These are phyloP conservation scores for Capsaspora owczarzaki DNA, from an alignment of 78 protist species.

Conservation along the genomic window DNA sequence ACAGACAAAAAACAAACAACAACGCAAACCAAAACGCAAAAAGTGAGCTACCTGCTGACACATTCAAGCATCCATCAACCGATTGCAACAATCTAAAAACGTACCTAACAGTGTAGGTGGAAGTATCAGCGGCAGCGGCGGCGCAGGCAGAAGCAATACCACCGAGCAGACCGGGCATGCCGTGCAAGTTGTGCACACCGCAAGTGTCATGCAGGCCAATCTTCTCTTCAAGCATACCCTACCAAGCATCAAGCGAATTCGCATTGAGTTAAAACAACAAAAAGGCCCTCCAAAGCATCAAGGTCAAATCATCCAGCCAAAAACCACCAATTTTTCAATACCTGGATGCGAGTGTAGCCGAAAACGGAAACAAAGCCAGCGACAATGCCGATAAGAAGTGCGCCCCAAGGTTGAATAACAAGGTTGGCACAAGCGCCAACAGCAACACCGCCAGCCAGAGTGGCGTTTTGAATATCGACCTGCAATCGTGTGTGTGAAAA, in stretches of 20 bases:
- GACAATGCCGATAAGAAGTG: conserved; percentile 65
- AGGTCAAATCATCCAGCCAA: too few relatives aligned
- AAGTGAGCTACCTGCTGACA: too few relatives aligned
- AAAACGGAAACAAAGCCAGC: conserved; percentile 55
- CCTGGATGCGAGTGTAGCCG: conserved; percentile 44
- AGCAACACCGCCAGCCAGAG: conserved; percentile 92
- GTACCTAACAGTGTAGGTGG: too few relatives aligned
- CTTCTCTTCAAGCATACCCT: conserved; percentile 31
- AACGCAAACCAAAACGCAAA: too few relatives aligned
- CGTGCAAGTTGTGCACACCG: conserved; percentile 83
- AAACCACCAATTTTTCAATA: too few relatives aligned
- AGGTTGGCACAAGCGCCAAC: conserved; percentile 72
- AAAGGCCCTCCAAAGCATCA: too few relatives aligned
- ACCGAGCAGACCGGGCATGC: conserved; percentile 58
- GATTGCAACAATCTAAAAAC: too few relatives aligned
- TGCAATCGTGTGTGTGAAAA: neutral
- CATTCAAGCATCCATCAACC: too few relatives aligned
- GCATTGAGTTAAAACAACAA: too few relatives aligned
- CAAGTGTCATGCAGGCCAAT: conserved; percentile 57
- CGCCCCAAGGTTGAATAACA: conserved; percentile 40
- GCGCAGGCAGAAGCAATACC: neutral
- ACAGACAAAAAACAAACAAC: too few relatives aligned
- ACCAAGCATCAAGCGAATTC: too few relatives aligned
- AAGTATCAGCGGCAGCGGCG: neutral
- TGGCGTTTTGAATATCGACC: conserved; percentile 84